Base-by-base conservation (phyloP, 768 basidiomycete genomes). In the Auricularia auricula-judae region DNA sequence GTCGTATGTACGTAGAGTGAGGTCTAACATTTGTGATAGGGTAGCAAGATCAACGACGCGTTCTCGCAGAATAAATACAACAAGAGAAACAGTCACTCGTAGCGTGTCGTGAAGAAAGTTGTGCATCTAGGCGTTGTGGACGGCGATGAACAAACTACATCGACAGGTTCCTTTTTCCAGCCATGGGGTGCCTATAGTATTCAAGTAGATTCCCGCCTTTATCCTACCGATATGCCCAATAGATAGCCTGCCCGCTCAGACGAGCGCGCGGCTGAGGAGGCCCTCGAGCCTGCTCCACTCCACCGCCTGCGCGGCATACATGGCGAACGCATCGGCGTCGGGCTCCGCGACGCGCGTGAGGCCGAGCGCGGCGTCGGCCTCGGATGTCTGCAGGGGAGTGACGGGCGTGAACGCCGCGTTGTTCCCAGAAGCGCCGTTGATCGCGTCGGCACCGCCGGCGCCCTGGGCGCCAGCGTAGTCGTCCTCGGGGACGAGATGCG, bases 241-340 rank as follows among this genome's bases (percentile, higher is more conserved):
- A 51, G 47, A 51, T 51, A 51, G 18, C 47, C 21, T 5, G 47
- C 14, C 47, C 16, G 21, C 61, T 35, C 64, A 82, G 11, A 83
- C 82, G 64, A 83, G 75, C 7, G 76, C 76, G 70, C 90, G 91
- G 68, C 86, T 81, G 62, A 92, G 74, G 82, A 93, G 86, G 11
- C 84, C 81, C 75, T 93, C 91, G 68, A 93, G 74, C 51, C 91
- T 78, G 76, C 83, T 85, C 73, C 85, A 93, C 75, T 93, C 91
- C 34, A 89, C 88, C 18, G 93, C 87, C 71, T 92, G 88, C 42
- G 89, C 84, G 21, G 90, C 89, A 72, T 93, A 93, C 0, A 87
- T 83, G 84, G 90, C 82, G 74, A 91, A 91, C 64, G 90, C 86
- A 73, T 93, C 91, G 63, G 84, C 76, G 71, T 93, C 91, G 14